Percentiles rank a stretch among this genome's conserved stretches.
Evolutionary conservation across 139 green algal species (phyloP).

Genomic region (Chlamydomonas incerta): DNA sequence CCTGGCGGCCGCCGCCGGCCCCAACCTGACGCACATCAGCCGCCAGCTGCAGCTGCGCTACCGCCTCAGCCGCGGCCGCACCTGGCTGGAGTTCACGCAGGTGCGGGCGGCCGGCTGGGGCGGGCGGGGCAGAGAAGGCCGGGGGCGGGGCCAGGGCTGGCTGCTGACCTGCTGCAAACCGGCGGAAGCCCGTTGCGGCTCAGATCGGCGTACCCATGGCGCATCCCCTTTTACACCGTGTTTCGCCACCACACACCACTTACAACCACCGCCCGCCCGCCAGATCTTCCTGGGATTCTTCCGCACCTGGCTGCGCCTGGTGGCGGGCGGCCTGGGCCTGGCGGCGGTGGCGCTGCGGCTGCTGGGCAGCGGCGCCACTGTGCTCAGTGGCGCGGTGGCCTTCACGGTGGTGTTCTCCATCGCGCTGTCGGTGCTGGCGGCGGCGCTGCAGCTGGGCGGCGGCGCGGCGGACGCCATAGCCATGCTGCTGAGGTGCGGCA

Average conservation of each 20-base stretch:
- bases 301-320: constrained; percentile 38
- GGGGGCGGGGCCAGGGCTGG: no score
- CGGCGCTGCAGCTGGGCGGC: constrained; percentile 31
- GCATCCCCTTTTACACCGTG: no score
- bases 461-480: constrained; percentile 20
- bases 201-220: no score
- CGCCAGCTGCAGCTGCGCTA: constrained; percentile 31
- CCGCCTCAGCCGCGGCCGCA: constrained; percentile 33
- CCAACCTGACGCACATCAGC: constrained; percentile 15
- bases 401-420: constrained; percentile 52
- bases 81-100: constrained; percentile 51
- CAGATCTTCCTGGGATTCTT: constrained; percentile 49
- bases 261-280: neutral
- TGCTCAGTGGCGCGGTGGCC: constrained; percentile 39
- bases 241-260: neutral
- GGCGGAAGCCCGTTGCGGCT: no score
- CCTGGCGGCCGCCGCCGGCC: constrained; percentile 19
- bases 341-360: constrained; percentile 20
- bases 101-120: neutral
- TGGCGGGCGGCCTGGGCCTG: constrained; percentile 8
- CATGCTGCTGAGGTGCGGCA: constrained; percentile 11
- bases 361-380: constrained; percentile 26
- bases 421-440: constrained; percentile 28
- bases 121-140: no score
- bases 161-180: no score